Evolutionary conservation across 306 rosid species (phyloP).

Genomic region (Gillenia trifoliata): DNA sequence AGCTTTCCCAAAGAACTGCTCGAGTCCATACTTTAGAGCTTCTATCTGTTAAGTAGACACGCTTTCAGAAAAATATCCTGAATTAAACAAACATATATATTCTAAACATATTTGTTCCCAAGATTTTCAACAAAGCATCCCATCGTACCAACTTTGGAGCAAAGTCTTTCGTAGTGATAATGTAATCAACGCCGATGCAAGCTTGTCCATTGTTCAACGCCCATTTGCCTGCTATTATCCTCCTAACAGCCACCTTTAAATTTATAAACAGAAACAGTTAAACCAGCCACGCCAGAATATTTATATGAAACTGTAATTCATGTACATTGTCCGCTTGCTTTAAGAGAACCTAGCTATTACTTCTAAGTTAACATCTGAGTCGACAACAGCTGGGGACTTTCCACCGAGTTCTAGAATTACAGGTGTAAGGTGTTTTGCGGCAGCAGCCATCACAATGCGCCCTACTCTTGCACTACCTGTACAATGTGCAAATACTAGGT

Average conservation of each 20-base stretch:
- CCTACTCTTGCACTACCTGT: slow-evolving; percentile 85
- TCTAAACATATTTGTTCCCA: no score
- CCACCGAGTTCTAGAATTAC: slow-evolving; percentile 83
- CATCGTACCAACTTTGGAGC: slow-evolving; percentile 65
- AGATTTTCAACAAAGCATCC: no score
- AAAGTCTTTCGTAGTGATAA: slow-evolving; percentile 68
- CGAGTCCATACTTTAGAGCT: slow-evolving; percentile 44
- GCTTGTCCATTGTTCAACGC: slow-evolving; percentile 81
- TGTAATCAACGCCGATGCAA: slow-evolving; percentile 69
- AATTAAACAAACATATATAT: neutral
- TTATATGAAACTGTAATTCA: no score
- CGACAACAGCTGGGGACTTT: slow-evolving; percentile 83
- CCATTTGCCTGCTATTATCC: slow-evolving; percentile 81
- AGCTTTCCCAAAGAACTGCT: slow-evolving; percentile 54
- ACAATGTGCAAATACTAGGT: neutral
- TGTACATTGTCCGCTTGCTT: neutral
- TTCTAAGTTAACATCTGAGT: slow-evolving; percentile 63
- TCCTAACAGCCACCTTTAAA: slow-evolving; percentile 57
- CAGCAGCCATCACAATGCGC: slow-evolving; percentile 91
- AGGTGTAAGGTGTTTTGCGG: slow-evolving; percentile 87
- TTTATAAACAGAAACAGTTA: slow-evolving; percentile 8
- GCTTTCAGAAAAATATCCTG: neutral
- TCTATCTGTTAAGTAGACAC: slow-evolving; percentile 40
- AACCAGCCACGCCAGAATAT: neutral
- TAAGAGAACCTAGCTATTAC: slow-evolving; percentile 22